Conservation (phyloP, 164 flowering plant species). For the Vitis amurensis region DNA sequence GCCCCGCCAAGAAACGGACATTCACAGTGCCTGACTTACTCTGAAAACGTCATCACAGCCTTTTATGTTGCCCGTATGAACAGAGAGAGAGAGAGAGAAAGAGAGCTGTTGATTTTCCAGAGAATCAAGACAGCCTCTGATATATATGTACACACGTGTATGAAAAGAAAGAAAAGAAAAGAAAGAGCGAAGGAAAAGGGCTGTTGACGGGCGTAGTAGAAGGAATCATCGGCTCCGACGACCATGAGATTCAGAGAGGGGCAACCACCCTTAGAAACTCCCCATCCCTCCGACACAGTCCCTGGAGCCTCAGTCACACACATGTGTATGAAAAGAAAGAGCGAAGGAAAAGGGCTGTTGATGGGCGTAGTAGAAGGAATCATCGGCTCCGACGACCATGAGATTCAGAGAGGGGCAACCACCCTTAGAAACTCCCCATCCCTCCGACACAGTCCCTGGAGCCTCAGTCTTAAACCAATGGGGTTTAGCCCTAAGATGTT, state of each 20-base stretch:
- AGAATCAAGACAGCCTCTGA: background rate
- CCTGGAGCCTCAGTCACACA: background rate
- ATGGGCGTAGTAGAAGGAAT: slow-evolving; percentile 4
- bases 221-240: slow-evolving; percentile 28
- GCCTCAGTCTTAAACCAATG: slow-evolving; percentile 49
- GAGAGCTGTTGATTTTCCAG: background rate
- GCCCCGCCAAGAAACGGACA: slow-evolving; percentile 7
- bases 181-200: background rate
- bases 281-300: background rate
- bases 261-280: slow-evolving; percentile 1
- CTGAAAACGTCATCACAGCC: slow-evolving; percentile 20
- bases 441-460: slow-evolving; percentile 1
- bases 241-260: slow-evolving; percentile 10
- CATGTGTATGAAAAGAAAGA: slow-evolving; percentile 3
- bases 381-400: slow-evolving; percentile 22
- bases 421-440: background rate
- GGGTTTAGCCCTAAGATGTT: background rate
- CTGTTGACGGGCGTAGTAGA: background rate
- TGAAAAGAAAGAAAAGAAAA: slow-evolving; percentile 5
- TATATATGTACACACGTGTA: too few species aligned
- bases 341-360: background rate
- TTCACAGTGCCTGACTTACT: background rate
- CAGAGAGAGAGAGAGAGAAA: background rate
- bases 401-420: slow-evolving; percentile 14
- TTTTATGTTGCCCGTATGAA: background rate